Base-by-base conservation (phyloP, 768 basidiomycete genomes). In the Suillus weaverae region DNA sequence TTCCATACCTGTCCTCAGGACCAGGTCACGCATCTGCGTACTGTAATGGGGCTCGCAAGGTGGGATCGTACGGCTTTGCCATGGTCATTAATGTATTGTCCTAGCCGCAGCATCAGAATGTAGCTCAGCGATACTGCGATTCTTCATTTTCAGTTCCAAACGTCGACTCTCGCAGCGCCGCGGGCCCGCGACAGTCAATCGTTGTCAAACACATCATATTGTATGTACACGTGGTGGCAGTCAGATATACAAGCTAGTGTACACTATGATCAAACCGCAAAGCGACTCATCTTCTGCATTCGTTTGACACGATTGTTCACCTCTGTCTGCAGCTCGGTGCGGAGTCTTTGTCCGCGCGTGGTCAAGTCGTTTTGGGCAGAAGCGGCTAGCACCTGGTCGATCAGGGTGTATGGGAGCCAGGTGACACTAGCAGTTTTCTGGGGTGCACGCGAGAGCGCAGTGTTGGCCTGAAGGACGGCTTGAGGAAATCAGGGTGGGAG, bases 381-480 rank as follows among this genome's bases (percentile, higher is more conserved):
- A 11, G 89, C 86, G 16, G 88, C 87, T 30, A 95, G 81, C 41
- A 95, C 89, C 75, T 93, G 89, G 75, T 95, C 94, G 67, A 95
- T 85, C 62, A 95, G 82, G 57, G 87, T 85, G 71, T 95, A 95
- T 16, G 94, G 94, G 44, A 94, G 79, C 89, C 92, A 94, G 5
- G 90, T 90, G 61, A 83, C 73, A 39, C 82, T 84, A 3, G 91
- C 84, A 44, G 81, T 80, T 71, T 81, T 86, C 35, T 82, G 81
- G 30, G 82, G 77, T 57, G 83, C 81, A 69, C 82, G 85, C 50
- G 83, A 78, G 54, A 89, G 76, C 50, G 80, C 80, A 61, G 78
- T 73, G 67, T 88, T 85, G 55, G 84, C 81, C 88, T 91, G 65
- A 11, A 33, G n/a, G 26, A 60, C 46, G 60, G 39, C 55, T 63